Percentiles rank a stretch among this genome's conserved stretches.
Conservation (phyloP, 2,329 filamentous ascomycete genomes). For the Aspergillus aculeatus region DNA sequence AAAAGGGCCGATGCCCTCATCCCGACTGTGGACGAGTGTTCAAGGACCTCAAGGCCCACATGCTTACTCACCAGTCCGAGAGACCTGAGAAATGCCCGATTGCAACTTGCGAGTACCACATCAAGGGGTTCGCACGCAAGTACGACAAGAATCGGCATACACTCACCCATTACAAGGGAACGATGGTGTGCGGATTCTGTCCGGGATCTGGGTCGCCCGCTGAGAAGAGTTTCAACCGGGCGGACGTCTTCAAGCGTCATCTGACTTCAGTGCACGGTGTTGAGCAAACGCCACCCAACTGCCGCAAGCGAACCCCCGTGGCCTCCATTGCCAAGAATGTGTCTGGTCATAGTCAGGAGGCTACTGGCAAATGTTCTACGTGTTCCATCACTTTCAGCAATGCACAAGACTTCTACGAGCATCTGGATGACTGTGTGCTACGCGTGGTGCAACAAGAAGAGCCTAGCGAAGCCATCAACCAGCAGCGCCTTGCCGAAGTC, state of each 20-base stretch:
- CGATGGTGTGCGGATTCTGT: conserved; percentile 95
- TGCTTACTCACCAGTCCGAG: conserved; percentile 89
- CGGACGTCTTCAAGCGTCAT: conserved; percentile 94
- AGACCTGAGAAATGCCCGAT: conserved; percentile 94
- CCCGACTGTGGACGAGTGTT: conserved; percentile 81
- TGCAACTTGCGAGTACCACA: conserved; percentile 84
- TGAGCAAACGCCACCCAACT: conserved; percentile 89
- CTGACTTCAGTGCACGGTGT: conserved; percentile 87
- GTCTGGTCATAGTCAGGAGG: conserved; percentile 69
- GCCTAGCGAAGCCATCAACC: conserved; percentile 58
- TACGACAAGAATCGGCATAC: conserved; percentile 97
- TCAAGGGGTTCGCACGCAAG: conserved; percentile 89
- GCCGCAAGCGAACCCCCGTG: conserved; percentile 68
- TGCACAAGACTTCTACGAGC: conserved; percentile 96
- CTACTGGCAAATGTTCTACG: conserved; percentile 86
- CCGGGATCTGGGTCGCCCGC: conserved; percentile 82
- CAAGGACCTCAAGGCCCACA: conserved; percentile 90
- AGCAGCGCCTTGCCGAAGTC: conserved; percentile 57
- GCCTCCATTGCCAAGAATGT: conserved; percentile 59
- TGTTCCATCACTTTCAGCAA: conserved; percentile 81
- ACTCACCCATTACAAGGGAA: conserved; percentile 93
- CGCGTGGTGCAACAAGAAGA: conserved; percentile 62
- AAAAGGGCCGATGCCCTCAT: conserved; percentile 73
- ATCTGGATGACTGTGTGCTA: conserved; percentile 72
- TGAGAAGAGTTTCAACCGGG: conserved; percentile 93